These are phyloP conservation scores for Aspergillus coremiiformis DNA, from an alignment of 495 filamentous ascomycete genomes.

Conservation along the genomic window DNA sequence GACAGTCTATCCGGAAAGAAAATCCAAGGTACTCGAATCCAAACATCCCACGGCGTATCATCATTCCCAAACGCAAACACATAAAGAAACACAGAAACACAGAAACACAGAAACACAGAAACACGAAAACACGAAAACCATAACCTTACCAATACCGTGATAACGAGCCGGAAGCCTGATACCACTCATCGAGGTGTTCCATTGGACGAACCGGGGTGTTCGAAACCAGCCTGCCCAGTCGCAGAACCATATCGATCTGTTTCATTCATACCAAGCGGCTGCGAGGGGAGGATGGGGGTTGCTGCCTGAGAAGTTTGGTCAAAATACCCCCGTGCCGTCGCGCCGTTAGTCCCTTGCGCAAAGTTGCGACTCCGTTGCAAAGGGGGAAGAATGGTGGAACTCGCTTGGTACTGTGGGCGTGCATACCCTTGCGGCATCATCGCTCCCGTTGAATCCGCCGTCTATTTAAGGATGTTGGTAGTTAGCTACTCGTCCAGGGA, in stretches of 20 bases:
- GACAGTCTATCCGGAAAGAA: conserved; percentile 20
- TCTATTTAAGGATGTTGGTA: conserved; percentile 29
- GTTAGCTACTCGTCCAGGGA: conserved; percentile 21
- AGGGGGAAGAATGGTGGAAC: conserved; percentile 34
- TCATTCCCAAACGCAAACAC: neutral
- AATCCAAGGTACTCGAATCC: conserved; percentile 8
- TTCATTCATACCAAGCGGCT: conserved; percentile 26
- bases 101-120: conserved; percentile 8
- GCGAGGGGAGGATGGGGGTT: conserved; percentile 38
- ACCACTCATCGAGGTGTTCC: conserved; percentile 27
- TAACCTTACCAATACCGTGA: neutral
- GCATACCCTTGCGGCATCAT: conserved; percentile 38
- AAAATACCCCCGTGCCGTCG: conserved; percentile 26
- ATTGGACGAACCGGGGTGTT: conserved; percentile 28
- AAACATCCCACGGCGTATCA: conserved; percentile 2
- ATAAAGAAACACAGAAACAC: conserved; percentile 2
- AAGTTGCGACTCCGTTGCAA: conserved; percentile 33
- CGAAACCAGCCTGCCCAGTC: conserved; percentile 23
- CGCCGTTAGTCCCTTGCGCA: conserved; percentile 27
- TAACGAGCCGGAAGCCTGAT: neutral
- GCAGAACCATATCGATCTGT: conserved; percentile 30
- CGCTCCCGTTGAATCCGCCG: conserved; percentile 34
- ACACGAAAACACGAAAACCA: neutral
- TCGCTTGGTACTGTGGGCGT: conserved; percentile 28
- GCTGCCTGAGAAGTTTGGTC: conserved; percentile 29